Percentiles rank a stretch among this genome's conserved stretches.
phyloP scores from a whole-genome alignment of 164 flowering plant genomes.

The Magnolia officinalis region DNA sequence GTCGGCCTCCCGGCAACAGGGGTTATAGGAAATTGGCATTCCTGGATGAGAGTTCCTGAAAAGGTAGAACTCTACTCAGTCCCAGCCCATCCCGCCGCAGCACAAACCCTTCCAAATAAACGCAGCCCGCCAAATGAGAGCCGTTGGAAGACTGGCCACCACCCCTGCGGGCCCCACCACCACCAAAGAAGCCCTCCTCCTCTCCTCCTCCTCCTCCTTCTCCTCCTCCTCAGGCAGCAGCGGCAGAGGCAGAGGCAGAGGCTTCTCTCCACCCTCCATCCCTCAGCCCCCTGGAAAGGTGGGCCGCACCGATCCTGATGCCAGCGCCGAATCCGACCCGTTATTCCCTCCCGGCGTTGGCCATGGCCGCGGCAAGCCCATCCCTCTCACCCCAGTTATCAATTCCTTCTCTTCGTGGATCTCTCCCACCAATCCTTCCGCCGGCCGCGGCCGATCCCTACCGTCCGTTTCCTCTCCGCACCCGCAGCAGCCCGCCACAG shows the following conservation, averaged over 20 bases:
- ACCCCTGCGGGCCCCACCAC: slow-evolving; percentile 3
- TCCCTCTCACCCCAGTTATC: slow-evolving; percentile 25
- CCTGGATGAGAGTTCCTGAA: too few relatives aligned
- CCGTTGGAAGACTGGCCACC: slow-evolving; percentile 30
- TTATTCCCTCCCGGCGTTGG: slow-evolving; percentile 19
- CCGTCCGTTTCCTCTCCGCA: slow-evolving; percentile 7
- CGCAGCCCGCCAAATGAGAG: slow-evolving; percentile 14
- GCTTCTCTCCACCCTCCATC: slow-evolving; percentile 14
- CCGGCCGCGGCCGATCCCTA: slow-evolving; percentile 36
- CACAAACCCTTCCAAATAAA: not conserved
- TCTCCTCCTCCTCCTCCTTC: slow-evolving; percentile 27
- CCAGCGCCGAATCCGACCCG: slow-evolving; percentile 3
- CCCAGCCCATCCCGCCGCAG: not conserved
- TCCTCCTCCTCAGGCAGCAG: slow-evolving; percentile 27
- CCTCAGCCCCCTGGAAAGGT: slow-evolving; percentile 21
- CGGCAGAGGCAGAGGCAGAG: slow-evolving; percentile 40
- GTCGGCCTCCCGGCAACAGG: too few relatives aligned
- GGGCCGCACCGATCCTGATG: slow-evolving; percentile 7
- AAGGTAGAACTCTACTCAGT: too few relatives aligned
- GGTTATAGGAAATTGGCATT: too few relatives aligned
- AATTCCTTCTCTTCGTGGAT: slow-evolving; percentile 37
- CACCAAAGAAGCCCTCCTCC: slow-evolving; percentile 12
- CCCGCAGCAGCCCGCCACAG: not conserved
- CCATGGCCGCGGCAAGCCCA: slow-evolving; percentile 48
- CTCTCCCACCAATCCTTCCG: slow-evolving; percentile 14